Evolutionary conservation across 2,329 filamentous ascomycete species (phyloP), one percentile per base, ranked within the genome.

Genomic region (Claviceps sp.): DNA sequence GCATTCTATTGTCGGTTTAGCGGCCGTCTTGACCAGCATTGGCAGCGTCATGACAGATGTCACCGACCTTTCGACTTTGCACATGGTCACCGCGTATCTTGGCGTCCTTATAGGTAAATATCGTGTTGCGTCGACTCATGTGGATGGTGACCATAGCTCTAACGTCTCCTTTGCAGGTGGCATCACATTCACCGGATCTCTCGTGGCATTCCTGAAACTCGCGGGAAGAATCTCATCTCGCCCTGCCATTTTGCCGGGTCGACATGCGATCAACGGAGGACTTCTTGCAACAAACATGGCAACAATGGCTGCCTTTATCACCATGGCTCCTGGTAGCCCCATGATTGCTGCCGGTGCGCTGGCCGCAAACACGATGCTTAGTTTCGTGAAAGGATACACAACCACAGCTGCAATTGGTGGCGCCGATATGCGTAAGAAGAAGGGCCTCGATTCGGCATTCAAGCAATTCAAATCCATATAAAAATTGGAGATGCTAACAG

Each of bases 361-460:
- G 1, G 80, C 82, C 26, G 85, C 85, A 42, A 95, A 86, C 63
- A 82, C 88, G 0, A 71, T 79, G 0, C 71, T 95, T 24, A 90
- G 85, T 55, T 95, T 95, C 65, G 70, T 85, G 55, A 91, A 95
- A 65, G 89, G 89, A 7, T 94, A 81, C 62, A 95, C 88, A 0
- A 94, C 88, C 0, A 95, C 89, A 0, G 78, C 88, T 2, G 87
- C 87, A 0, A 94, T 95, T 61, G 89, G 89, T 22, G 89, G 88
- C n/a, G 88, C 88, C 13, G 89, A 95, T 62, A 95, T 95, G 88
- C 88, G 80, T 68, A 70, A 61, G 63, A 65, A 1, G 18, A 9
- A 5, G n/a, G 6, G 8, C 7, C 20, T 26, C 9, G 2, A 4
- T 13, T 11, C 30, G 9, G 30, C 30, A 30, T 13, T 4, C 14